These are phyloP conservation scores for Trametes cingulata DNA, from an alignment of 768 basidiomycete genomes.

Conservation along the genomic window DNA sequence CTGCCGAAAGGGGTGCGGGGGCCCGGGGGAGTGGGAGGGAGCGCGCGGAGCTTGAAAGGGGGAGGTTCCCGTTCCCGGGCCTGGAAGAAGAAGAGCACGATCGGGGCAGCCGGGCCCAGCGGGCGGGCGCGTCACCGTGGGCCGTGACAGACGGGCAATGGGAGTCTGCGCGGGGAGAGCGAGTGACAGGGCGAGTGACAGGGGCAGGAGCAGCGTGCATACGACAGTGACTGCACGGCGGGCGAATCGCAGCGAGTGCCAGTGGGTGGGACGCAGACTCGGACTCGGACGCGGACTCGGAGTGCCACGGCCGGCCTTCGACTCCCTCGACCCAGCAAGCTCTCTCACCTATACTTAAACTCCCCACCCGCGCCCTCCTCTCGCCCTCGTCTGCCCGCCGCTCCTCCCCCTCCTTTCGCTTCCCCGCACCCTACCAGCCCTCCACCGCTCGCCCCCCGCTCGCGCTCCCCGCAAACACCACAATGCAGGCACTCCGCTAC, in stretches of 20 bases:
- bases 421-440: slow-evolving; percentile 1
- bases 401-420: background rate
- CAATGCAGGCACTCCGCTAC: slow-evolving; percentile 21
- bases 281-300: no score
- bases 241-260: no score
- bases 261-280: no score
- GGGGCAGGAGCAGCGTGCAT: background rate
- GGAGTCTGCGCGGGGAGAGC: no score
- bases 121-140: no score
- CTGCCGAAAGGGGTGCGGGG: no score
- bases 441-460: background rate
- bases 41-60: slow-evolving; percentile 5
- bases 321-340: no score
- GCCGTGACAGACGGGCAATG: no score
- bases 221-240: no score
- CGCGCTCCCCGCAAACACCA: background rate
- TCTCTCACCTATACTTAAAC: background rate
- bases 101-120: background rate
- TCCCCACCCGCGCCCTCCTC: background rate
- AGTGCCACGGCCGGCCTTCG: background rate
- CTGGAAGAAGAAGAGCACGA: background rate
- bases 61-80: background rate
- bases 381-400: background rate
- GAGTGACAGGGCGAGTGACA: background rate
- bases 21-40: no score